A percentile compares a stretch with the other conserved stretches of the same genome.
These are phyloP conservation scores for Leccinum angustisporum DNA, from an alignment of 1,284 basidiomycete species.

Conservation along the genomic window DNA sequence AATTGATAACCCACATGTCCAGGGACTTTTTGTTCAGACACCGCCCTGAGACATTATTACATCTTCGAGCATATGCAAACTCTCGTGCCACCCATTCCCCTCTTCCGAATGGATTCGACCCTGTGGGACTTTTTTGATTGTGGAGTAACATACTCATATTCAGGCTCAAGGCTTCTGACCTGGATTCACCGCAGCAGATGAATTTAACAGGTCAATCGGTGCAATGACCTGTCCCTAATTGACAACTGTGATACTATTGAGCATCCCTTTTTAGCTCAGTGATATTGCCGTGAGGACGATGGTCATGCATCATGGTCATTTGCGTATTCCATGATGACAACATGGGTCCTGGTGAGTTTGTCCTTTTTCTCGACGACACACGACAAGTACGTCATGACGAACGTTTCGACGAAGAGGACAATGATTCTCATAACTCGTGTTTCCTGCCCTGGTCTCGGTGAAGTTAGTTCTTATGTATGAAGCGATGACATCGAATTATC, in stretches of 20 bases:
- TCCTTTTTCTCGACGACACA: neutral
- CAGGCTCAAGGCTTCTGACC: no score
- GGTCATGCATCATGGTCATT: no score
- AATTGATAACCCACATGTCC: neutral
- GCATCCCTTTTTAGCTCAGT: no score
- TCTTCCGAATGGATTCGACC: neutral
- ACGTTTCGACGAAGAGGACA: neutral
- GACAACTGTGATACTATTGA: no score
- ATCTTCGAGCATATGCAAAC: neutral
- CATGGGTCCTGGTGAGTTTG: neutral
- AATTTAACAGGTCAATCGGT: no score
- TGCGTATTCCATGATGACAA: neutral
- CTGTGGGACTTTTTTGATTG: no score
- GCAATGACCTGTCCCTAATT: no score
- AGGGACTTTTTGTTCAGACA: neutral
- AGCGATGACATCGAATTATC: neutral
- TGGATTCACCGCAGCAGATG: no score
- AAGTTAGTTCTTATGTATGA: neutral
- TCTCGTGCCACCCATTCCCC: neutral
- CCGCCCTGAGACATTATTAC: neutral
- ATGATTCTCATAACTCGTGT: neutral
- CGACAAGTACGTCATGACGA: no score
- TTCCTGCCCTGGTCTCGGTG: neutral
- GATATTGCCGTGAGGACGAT: neutral
- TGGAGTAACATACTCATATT: no score